phyloP scores from a whole-genome alignment of 2,329 filamentous ascomycete species.

The Penicillium rolfsii region DNA sequence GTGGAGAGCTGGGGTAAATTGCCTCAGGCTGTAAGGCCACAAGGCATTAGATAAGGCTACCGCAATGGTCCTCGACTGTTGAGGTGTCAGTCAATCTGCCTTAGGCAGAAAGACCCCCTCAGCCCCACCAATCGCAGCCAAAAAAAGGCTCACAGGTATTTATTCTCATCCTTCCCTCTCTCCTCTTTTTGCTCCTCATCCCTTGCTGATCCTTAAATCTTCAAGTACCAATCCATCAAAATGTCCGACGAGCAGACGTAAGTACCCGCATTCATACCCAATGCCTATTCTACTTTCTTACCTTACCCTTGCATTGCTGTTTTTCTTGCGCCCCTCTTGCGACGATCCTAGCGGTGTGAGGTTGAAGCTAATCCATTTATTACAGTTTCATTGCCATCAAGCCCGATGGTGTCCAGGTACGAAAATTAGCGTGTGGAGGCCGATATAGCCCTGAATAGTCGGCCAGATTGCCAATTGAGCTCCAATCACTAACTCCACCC shows the following conservation, averaged over 20 bases:
- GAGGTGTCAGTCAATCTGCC: conserved; percentile 9
- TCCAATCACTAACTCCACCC: conserved; percentile 30
- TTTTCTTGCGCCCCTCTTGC: conserved; percentile 23
- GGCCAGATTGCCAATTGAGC: conserved; percentile 16
- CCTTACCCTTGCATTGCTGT: conserved; percentile 2
- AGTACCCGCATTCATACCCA: conserved; percentile 44
- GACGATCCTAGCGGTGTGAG: conserved; percentile 12
- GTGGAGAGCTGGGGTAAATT: conserved; percentile 37
- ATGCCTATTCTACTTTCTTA: conserved; percentile 12
- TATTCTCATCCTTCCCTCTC: conserved; percentile 26
- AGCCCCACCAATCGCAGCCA: conserved; percentile 32
- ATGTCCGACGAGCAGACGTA: conserved; percentile 90
- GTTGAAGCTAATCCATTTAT: conserved; percentile 38
- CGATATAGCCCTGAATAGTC: conserved; percentile 1
- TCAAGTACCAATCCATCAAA: conserved; percentile 47
- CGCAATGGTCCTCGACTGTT: background rate
- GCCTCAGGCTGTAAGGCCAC: conserved; percentile 28
- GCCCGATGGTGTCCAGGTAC: conserved; percentile 98
- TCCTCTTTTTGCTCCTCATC: conserved; percentile 24
- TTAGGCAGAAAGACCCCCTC: conserved; percentile 15
- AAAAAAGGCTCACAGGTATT: conserved; percentile 49
- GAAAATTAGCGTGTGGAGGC: conserved; percentile 14
- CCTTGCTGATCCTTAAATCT: conserved; percentile 29
- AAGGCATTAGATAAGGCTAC: conserved; percentile 19
- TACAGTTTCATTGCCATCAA: conserved; percentile 99